Base-by-base conservation (phyloP, 306 rosid genomes). In the Quercus mongolica region DNA sequence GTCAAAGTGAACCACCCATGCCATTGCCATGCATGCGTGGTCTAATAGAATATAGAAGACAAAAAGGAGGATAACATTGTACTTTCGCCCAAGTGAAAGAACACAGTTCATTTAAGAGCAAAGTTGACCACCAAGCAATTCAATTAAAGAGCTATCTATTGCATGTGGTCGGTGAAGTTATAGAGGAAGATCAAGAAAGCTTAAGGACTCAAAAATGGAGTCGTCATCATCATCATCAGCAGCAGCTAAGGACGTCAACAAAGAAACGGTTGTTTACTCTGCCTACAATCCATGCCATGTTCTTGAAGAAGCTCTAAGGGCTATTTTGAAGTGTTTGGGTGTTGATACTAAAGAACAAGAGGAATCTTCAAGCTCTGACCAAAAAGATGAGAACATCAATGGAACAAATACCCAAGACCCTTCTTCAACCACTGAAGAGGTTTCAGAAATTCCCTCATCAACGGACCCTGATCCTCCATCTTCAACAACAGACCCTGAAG, bases 291-390 rank as follows among this genome's bases (percentile, higher is more conserved):
- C 84, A 18, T 35, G 81, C 46, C 9, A 28, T 71, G 78, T 79
- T 46, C 83, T 88, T 56, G 55, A 67, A 74, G 49, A 77, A 72
- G 77, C 79, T 21, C 20, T 86, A 2, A 71, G 25, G 56, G 64
- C 79, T 68, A 12, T 88, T 58, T 31, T 82, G 4, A 82, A 46
- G 59, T 88, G 90, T 71, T 74, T 88, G 17, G 88, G 92, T 49
- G 21, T 81, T 52, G 81, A 73, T 69, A 15, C 78, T 58, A 33
- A 26, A 15, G 7, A n/a, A 2, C 2, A 6, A 35, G 69, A 57
- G 7, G 78, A 26, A 52, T 17, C 76, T 51, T 14, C 51, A 56
- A n/a, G 61, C 17, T 67, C 25, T 12, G 17, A 78, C 10, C 57
- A 19, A 23, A 74, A 56, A 30, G 18, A 35, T 63, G 25, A 15